A percentile compares a stretch with the other conserved stretches of the same genome.
Evolutionary conservation across 78 protist genomes (phyloP).

Genomic region (Thecamonas trahens): DNA sequence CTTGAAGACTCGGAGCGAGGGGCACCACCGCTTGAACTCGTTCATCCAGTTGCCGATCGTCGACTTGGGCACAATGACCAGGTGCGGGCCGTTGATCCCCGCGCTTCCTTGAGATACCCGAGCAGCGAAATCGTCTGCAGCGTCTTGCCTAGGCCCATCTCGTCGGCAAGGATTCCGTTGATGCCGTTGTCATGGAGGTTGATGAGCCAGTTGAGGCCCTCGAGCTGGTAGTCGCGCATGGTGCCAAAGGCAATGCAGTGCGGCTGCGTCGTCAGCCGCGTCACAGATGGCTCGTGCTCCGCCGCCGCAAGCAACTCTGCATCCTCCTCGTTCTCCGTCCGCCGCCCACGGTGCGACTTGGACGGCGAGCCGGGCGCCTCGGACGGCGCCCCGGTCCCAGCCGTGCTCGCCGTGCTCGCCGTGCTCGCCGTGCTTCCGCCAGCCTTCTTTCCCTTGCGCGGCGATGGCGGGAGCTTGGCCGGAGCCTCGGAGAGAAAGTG

Average conservation of each 20-base stretch:
- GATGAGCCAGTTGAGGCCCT: conserved; percentile 91
- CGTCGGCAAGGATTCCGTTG: conserved; percentile 91
- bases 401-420: neutral
- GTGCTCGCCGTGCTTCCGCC: neutral
- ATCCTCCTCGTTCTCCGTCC: neutral
- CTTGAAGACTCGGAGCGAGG: conserved; percentile 50
- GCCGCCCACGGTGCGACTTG: neutral
- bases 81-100: conserved; percentile 68
- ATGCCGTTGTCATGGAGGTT: conserved; percentile 72
- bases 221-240: conserved; percentile 86
- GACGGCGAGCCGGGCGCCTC: neutral
- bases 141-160: conserved; percentile 92
- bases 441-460: neutral
- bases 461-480: neutral
- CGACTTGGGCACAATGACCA: conserved; percentile 89
- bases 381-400: neutral
- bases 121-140: conserved; percentile 77
- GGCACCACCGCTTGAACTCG: conserved; percentile 79
- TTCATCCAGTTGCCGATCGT: conserved; percentile 80
- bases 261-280: neutral
- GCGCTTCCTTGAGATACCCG: conserved; percentile 63
- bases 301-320: neutral
- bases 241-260: conserved; percentile 35
- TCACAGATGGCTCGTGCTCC: neutral
- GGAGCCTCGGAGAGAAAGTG: neutral